Conservation (phyloP, 768 basidiomycete species). For the Tylopilus rubrobrunneus region DNA sequence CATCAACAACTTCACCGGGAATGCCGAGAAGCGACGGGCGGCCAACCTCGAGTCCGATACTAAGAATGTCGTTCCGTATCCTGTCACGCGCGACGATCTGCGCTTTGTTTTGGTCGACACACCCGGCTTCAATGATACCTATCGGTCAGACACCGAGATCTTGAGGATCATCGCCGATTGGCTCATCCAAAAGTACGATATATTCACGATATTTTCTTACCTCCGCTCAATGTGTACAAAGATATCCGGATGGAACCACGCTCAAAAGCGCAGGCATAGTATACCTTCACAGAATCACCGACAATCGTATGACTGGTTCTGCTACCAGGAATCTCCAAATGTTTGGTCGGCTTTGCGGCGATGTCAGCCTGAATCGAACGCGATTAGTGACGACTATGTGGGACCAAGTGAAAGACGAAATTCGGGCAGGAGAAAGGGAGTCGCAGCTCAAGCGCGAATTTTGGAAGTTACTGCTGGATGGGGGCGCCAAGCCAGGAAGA, state of each 20-base stretch:
- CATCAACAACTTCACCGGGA: slow-evolving; percentile 9
- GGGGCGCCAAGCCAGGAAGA: not conserved
- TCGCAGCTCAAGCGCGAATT: slow-evolving; percentile 23
- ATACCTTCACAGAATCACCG: slow-evolving; percentile 34
- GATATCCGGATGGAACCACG: slow-evolving; percentile 3
- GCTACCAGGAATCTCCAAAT: slow-evolving; percentile 28
- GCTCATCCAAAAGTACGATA: slow-evolving; percentile 15
- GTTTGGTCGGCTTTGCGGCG: slow-evolving; percentile 35
- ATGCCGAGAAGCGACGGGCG: slow-evolving; percentile 1
- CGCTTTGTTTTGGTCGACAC: slow-evolving; percentile 21
- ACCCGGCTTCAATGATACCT: slow-evolving; percentile 20
- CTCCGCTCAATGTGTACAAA: not conserved
- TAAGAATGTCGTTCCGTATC: slow-evolving; percentile 1
- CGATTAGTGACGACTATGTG: slow-evolving; percentile 39
- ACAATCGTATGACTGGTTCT: slow-evolving; percentile 33
- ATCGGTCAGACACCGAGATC: slow-evolving; percentile 11
- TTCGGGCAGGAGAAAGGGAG: slow-evolving; percentile 15
- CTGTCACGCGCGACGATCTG: not conserved
- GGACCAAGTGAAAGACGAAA: slow-evolving; percentile 22
- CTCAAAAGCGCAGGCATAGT: slow-evolving; percentile 29
- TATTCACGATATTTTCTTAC: not conserved
- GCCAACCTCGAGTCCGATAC: slow-evolving; percentile 12
- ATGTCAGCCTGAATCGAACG: slow-evolving; percentile 24
- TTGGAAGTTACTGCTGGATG: slow-evolving; percentile 12
- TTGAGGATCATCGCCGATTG: slow-evolving; percentile 13